These are phyloP conservation scores for Pythium scleroteichum DNA, from an alignment of 352 stramenopile species.

Conservation along the genomic window DNA sequence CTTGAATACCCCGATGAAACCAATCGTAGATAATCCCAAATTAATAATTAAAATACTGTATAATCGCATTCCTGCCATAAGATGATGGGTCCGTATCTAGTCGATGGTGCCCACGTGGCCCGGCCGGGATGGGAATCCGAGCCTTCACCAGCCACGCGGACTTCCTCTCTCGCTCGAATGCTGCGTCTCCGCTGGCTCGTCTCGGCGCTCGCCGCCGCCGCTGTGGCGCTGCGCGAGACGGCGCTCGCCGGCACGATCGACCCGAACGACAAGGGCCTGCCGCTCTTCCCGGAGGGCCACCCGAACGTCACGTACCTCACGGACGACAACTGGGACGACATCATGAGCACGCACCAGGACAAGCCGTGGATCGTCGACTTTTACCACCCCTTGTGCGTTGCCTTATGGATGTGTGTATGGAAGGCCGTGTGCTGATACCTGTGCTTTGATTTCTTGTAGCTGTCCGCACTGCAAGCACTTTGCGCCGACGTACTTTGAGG, in stretches of 20 bases:
- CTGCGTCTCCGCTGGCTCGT: conserved; percentile 25
- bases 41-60: background rate
- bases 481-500: conserved; percentile 57
- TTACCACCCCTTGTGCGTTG: conserved; percentile 81
- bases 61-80: background rate
- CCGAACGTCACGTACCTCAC: conserved; percentile 87
- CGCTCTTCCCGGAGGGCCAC: conserved; percentile 78
- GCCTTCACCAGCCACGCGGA: conserved; percentile 2
- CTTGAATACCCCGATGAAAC: background rate
- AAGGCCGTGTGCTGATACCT: too few species aligned
- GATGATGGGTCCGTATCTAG: background rate
- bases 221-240: too few species aligned
- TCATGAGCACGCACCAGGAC: conserved; percentile 63
- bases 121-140: background rate
- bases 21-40: too few species aligned
- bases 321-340: conserved; percentile 78
- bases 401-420: too few species aligned
- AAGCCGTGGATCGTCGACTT: conserved; percentile 86
- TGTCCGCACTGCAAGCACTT: conserved; percentile 85
- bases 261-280: conserved; percentile 74
- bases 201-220: background rate
- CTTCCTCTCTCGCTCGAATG: conserved; percentile 20
- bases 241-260: conserved; percentile 32
- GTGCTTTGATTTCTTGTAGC: conserved; percentile 12
- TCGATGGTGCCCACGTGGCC: too few species aligned